Percentiles rank a stretch among this genome's conserved stretches.
phyloP scores from a whole-genome alignment of 129 eudicot species.

The Helianthus tuberosus region DNA sequence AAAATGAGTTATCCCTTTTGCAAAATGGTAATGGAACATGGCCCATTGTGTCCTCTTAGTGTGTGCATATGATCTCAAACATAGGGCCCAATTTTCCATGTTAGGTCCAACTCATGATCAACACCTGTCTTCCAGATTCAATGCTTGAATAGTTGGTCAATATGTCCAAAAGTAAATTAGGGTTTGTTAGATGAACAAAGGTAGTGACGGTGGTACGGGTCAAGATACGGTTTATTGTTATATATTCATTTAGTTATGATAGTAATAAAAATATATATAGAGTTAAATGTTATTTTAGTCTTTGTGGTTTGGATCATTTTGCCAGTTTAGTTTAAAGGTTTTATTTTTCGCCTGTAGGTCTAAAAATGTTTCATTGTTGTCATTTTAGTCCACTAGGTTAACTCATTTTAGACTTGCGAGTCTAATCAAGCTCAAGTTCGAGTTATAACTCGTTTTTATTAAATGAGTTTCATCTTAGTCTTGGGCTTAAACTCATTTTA shows the following conservation, averaged over 20 bases:
- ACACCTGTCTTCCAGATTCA: conserved; percentile 38
- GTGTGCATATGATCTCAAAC: conserved; percentile 33
- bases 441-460: too few species aligned
- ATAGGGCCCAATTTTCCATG: conserved; percentile 32
- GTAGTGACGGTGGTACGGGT: not conserved
- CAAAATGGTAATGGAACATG: conserved; percentile 17
- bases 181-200: not conserved
- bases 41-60: conserved; percentile 40
- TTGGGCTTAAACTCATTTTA: too few species aligned
- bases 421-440: too few species aligned
- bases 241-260: not conserved
- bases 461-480: too few species aligned
- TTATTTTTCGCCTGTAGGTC: too few species aligned
- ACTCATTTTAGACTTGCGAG: too few species aligned
- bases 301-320: too few species aligned
- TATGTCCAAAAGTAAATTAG: not conserved
- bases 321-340: too few species aligned
- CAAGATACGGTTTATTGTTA: not conserved
- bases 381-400: too few species aligned
- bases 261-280: too few species aligned
- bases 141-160: conserved; percentile 19
- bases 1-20: conserved; percentile 19
- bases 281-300: too few species aligned
- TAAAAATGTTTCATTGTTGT: too few species aligned
- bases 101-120: conserved; percentile 39